Percentiles rank a stretch among this genome's conserved stretches.
Conservation (phyloP, 345 rosid genomes). For the Hirschfeldia incana region DNA sequence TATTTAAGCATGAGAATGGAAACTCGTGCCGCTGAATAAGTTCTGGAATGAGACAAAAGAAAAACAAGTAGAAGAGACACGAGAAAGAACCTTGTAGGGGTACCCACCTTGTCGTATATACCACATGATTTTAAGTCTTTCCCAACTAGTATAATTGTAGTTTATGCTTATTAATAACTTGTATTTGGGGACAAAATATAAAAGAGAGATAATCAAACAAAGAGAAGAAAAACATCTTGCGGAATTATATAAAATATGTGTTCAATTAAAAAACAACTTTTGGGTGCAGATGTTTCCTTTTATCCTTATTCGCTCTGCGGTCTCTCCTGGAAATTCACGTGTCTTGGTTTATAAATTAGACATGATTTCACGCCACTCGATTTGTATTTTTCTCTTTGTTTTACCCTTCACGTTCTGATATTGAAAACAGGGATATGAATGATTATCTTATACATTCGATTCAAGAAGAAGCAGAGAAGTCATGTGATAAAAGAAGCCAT, state of each 20-base stretch:
- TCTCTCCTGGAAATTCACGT: constrained; percentile 42
- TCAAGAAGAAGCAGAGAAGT: constrained; percentile 21
- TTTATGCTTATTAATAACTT: not conserved
- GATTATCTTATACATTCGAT: constrained; percentile 1
- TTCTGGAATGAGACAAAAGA: constrained; percentile 32
- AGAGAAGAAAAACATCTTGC: constrained; percentile 6
- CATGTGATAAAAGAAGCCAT: constrained; percentile 29
- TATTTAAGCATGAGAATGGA: not conserved
- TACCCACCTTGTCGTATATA: constrained; percentile 38
- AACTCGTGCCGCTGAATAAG: constrained; percentile 22
- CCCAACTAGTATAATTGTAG: constrained; percentile 11
- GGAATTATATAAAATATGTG: constrained; percentile 11
- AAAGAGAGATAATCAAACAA: not conserved
- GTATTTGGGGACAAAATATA: not conserved
- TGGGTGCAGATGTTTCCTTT: constrained; percentile 41
- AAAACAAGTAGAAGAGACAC: constrained; percentile 41
- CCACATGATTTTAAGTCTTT: constrained; percentile 35
- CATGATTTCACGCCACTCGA: constrained; percentile 38
- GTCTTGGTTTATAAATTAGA: constrained; percentile 22
- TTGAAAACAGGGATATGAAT: constrained; percentile 28
- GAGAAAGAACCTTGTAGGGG: constrained; percentile 42
- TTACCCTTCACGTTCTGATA: constrained; percentile 35
- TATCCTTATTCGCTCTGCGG: constrained; percentile 38
- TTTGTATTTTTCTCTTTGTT: constrained; percentile 40
- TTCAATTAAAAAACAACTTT: constrained; percentile 36